Conservation (phyloP, 352 stramenopile species). For the Thalassiosira hispida region DNA sequence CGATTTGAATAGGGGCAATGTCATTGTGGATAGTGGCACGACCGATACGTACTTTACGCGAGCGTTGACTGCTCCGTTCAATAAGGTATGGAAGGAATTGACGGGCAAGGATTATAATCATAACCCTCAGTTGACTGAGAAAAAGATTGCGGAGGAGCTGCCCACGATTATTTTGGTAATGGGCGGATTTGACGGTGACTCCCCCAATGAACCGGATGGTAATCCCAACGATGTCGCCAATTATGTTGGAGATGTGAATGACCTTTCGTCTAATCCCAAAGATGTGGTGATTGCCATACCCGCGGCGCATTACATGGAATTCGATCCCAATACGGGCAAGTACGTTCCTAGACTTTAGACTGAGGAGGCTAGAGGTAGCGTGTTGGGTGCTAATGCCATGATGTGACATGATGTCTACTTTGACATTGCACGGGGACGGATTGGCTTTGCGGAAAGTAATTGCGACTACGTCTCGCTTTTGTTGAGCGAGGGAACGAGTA, state of each 20-base stretch:
- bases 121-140: slow-evolving; percentile 35
- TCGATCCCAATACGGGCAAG: slow-evolving; percentile 44
- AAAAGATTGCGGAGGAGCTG: slow-evolving; percentile 55
- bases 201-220: slow-evolving; percentile 34
- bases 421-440: slow-evolving; percentile 70
- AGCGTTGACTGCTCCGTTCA: slow-evolving; percentile 63
- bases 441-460: slow-evolving; percentile 81
- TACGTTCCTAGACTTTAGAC: slow-evolving; percentile 85
- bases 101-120: slow-evolving; percentile 64
- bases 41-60: slow-evolving; percentile 88
- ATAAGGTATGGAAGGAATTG: slow-evolving; percentile 65
- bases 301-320: slow-evolving; percentile 86
- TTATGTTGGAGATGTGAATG: slow-evolving; percentile 51
- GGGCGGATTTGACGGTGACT: slow-evolving; percentile 33
- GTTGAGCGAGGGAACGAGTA: slow-evolving; percentile 26
- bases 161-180: slow-evolving; percentile 83
- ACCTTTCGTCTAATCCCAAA: slow-evolving; percentile 59
- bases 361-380: slow-evolving; percentile 57
- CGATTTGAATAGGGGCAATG: slow-evolving; percentile 74
- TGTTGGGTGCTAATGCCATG: slow-evolving; percentile 88
- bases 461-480: slow-evolving; percentile 76
- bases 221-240: slow-evolving; percentile 51
- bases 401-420: slow-evolving; percentile 88
- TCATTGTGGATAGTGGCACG: slow-evolving; percentile 88
- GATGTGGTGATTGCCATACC: slow-evolving; percentile 84